phyloP scores from a whole-genome alignment of 345 rosid species.

The Theobroma cacao region DNA sequence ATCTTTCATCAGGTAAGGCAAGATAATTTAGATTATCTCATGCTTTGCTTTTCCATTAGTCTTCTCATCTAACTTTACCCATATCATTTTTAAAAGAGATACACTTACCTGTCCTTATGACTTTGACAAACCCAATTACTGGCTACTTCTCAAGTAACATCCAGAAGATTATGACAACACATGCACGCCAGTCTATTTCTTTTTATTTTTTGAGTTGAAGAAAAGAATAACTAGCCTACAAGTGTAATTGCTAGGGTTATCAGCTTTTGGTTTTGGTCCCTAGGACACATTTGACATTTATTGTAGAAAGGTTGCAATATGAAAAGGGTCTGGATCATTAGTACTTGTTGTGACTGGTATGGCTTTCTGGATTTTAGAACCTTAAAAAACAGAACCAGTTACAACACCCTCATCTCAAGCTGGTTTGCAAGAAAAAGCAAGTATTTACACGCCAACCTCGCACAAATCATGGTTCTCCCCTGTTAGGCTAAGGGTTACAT shows the following conservation, averaged over 20 bases:
- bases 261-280: background rate
- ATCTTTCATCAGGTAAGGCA: constrained; percentile 7
- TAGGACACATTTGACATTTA: no score
- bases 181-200: no score
- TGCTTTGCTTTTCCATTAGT: background rate
- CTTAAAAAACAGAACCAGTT: background rate
- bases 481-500: constrained; percentile 2
- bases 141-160: no score
- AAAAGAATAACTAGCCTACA: background rate
- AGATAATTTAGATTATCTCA: constrained; percentile 1
- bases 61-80: background rate
- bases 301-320: background rate
- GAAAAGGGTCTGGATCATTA: background rate
- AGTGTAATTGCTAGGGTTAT: background rate
- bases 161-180: constrained; percentile 18
- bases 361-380: background rate
- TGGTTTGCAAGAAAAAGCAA: background rate
- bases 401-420: background rate
- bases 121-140: background rate
- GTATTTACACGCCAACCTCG: background rate
- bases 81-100: background rate
- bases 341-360: background rate
- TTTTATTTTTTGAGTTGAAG: no score
- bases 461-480: background rate
- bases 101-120: background rate